These are phyloP conservation scores for Ceratocystis eucalypticola DNA, from an alignment of 2,329 filamentous ascomycete species.

Conservation along the genomic window DNA sequence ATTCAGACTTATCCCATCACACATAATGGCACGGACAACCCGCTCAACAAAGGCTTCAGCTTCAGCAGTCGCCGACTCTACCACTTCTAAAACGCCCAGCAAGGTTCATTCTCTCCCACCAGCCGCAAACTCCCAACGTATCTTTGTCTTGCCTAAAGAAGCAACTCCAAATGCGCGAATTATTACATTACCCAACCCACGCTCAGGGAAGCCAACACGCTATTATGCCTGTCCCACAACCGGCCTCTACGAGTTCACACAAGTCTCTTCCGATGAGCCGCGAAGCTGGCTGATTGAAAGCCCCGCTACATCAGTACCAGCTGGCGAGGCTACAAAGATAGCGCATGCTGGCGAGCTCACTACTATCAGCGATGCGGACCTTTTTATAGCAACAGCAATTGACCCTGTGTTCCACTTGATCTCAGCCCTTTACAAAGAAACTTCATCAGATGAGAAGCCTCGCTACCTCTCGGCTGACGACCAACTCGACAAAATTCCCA, in stretches of 20 bases:
- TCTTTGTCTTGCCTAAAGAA: conserved; percentile 49
- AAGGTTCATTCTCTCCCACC: conserved; percentile 31
- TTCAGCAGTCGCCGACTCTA: conserved; percentile 22
- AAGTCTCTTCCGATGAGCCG: conserved; percentile 40
- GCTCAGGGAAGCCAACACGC: conserved; percentile 39
- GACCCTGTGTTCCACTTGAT: conserved; percentile 77
- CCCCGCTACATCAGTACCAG: conserved; percentile 4
- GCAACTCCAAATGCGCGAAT: conserved; percentile 42
- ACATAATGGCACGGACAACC: conserved; percentile 35
- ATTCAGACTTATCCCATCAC: not conserved
- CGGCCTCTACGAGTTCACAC: conserved; percentile 52
- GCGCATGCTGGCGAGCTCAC: not conserved
- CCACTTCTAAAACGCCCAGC: conserved; percentile 25
- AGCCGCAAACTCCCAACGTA: conserved; percentile 34
- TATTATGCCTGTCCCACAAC: conserved; percentile 49
- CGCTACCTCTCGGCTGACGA: conserved; percentile 59
- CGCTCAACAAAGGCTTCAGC: conserved; percentile 31
- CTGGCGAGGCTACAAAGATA: not conserved
- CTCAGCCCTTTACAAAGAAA: conserved; percentile 44
- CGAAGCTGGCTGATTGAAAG: conserved; percentile 47
- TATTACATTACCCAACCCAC: conserved; percentile 46
- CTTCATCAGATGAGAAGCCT: conserved; percentile 38
- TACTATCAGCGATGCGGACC: conserved; percentile 40
- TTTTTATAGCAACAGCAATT: conserved; percentile 73
- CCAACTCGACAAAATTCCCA: conserved; percentile 50